Conservation (phyloP, 2,329 filamentous ascomycete species). For the Apiospora arundinis region DNA sequence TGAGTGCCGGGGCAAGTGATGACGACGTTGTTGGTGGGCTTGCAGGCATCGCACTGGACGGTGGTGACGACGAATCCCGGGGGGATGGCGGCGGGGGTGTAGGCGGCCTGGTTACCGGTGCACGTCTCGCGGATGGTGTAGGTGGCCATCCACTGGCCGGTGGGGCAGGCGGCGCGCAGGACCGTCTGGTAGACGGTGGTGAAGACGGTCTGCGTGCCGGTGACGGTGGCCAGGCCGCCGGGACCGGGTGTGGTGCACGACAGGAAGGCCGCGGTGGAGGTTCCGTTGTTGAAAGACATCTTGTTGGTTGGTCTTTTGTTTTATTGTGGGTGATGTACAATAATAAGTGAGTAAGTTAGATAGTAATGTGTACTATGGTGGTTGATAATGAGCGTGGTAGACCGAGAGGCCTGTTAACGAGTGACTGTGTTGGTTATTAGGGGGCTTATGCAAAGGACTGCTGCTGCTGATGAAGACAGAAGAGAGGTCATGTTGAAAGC, state of each 20-base stretch:
- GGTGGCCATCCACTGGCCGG: constrained; percentile 46
- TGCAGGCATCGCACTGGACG: constrained; percentile 43
- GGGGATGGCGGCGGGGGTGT: constrained; percentile 39
- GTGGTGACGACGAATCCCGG: constrained; percentile 47
- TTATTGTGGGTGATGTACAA: not conserved
- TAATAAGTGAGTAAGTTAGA: not conserved
- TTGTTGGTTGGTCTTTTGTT: constrained; percentile 24
- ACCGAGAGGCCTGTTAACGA: constrained; percentile 23
- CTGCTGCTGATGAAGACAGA: constrained; percentile 29
- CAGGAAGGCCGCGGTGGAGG: constrained; percentile 33
- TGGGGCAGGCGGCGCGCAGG: constrained; percentile 45
- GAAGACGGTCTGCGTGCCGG: constrained; percentile 36
- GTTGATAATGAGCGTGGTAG: constrained; percentile 20
- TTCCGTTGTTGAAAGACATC: constrained; percentile 36
- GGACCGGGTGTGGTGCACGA: constrained; percentile 36
- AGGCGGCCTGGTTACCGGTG: constrained; percentile 38
- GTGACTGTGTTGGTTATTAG: constrained; percentile 27
- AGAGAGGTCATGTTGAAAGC: constrained; percentile 22
- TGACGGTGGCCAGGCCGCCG: not conserved
- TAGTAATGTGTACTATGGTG: not conserved
- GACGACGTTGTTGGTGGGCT: constrained; percentile 36
- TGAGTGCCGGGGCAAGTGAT: constrained; percentile 46
- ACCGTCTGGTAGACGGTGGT: constrained; percentile 48
- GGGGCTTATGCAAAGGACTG: constrained; percentile 21
- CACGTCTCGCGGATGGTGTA: constrained; percentile 49